Evolutionary conservation across 2,329 filamentous ascomycete species (phyloP).

Genomic region (Blastomyces percursus): DNA sequence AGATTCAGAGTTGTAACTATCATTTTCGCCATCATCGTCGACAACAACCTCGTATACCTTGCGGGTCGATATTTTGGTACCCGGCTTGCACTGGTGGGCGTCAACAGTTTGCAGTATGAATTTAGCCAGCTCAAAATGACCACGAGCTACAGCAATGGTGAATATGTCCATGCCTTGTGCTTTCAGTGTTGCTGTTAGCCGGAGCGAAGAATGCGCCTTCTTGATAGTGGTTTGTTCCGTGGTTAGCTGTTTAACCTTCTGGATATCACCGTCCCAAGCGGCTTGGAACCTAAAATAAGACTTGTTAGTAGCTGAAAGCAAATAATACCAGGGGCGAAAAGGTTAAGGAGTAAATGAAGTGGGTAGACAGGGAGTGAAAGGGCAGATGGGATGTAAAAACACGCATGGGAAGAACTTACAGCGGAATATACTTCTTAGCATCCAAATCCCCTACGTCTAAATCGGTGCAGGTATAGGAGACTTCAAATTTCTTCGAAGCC

Average conservation of each 20-base stretch:
- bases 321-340: background rate
- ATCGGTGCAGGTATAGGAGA: conserved; percentile 40
- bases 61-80: conserved; percentile 40
- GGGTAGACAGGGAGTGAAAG: background rate
- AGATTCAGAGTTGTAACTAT: conserved; percentile 4
- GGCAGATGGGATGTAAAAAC: background rate
- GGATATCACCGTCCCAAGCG: conserved; percentile 54
- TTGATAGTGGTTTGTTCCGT: conserved; percentile 32
- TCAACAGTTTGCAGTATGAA: conserved; percentile 59
- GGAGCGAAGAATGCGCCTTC: conserved; percentile 46
- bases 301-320: background rate
- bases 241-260: conserved; percentile 41
- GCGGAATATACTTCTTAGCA: conserved; percentile 40
- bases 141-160: conserved; percentile 54
- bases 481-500: conserved; percentile 34
- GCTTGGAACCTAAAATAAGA: conserved; percentile 40
- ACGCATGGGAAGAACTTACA: conserved; percentile 8
- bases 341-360: background rate
- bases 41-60: conserved; percentile 21
- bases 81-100: conserved; percentile 51
- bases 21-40: background rate
- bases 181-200: conserved; percentile 49
- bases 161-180: conserved; percentile 47
- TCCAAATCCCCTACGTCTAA: conserved; percentile 41
- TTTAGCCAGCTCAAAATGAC: conserved; percentile 53